Evolutionary conservation across 805 yeast genomes (phyloP).

Genomic region (Wickerhamiella slavikovae): DNA sequence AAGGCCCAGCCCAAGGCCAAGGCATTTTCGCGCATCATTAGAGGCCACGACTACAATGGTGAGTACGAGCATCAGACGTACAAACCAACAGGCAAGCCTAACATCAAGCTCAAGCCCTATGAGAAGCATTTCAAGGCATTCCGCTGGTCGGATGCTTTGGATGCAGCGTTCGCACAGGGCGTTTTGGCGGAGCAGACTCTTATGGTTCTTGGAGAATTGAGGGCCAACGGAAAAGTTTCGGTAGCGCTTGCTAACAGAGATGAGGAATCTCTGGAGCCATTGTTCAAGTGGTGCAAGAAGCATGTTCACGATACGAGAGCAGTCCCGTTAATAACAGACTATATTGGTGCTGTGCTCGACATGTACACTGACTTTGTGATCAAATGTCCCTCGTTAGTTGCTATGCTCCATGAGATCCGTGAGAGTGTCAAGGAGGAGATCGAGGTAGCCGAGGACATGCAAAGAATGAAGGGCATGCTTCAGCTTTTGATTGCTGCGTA

Average conservation of each 20-base stretch:
- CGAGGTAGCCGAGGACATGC: conserved; percentile 66
- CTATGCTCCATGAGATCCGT: conserved; percentile 38
- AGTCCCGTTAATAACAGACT: conserved; percentile 42
- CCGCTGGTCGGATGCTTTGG: conserved; percentile 84
- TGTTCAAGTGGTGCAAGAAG: conserved; percentile 64
- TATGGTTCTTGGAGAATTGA: conserved; percentile 69
- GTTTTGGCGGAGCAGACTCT: conserved; percentile 61
- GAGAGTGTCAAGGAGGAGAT: conserved; percentile 44
- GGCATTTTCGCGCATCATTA: conserved; percentile 58
- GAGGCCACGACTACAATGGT: conserved; percentile 81
- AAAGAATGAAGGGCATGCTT: conserved; percentile 81
- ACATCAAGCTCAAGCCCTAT: conserved; percentile 43
- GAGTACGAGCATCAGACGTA: conserved; percentile 58
- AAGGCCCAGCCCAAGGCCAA: conserved; percentile 25
- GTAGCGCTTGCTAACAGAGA: conserved; percentile 67
- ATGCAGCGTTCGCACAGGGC: conserved; percentile 64
- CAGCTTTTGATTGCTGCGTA: conserved; percentile 41
- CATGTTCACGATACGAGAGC: conserved; percentile 63
- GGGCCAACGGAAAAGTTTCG: conserved; percentile 72
- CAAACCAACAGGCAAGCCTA: conserved; percentile 25
- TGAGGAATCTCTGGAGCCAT: conserved; percentile 67
- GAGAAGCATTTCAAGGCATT: conserved; percentile 74
- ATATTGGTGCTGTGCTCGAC: conserved; percentile 44
- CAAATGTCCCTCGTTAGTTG: conserved; percentile 57
- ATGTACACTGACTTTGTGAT: conserved; percentile 60